phyloP scores from a whole-genome alignment of 306 rosid genomes.

The Sicyos edulis region DNA sequence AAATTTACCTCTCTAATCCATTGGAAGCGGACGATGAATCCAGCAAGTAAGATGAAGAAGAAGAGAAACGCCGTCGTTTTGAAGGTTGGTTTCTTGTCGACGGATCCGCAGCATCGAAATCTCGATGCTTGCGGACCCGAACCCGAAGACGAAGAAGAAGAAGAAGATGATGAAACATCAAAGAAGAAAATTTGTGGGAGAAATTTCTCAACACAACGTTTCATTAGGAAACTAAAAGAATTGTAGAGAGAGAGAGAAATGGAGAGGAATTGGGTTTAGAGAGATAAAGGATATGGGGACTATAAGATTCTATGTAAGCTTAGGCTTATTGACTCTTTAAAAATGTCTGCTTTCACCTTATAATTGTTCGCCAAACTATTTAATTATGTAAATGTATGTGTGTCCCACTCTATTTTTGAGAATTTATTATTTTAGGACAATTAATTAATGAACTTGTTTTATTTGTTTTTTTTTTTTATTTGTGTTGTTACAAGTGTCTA shows the following conservation, averaged over 20 bases:
- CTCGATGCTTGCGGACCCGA: conserved; percentile 13
- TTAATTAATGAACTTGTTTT: no score
- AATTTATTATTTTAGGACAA: no score
- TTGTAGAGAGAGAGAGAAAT: background rate
- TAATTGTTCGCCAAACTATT: no score
- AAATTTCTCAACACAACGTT: conserved; percentile 27
- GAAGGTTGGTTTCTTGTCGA: conserved; percentile 17
- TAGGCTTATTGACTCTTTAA: no score
- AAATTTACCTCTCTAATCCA: conserved; percentile 23
- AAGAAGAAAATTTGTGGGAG: conserved; percentile 27
- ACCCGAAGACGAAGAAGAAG: background rate
- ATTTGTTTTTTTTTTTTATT: no score
- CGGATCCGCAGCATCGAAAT: conserved; percentile 13
- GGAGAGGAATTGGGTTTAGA: background rate
- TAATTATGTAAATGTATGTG: no score
- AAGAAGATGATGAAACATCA: background rate
- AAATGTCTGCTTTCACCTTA: no score
- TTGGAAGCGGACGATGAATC: conserved; percentile 23
- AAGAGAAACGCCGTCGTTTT: conserved; percentile 12
- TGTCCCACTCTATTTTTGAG: no score
- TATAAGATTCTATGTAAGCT: no score
- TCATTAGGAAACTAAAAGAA: conserved; percentile 17
- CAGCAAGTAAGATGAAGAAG: conserved; percentile 21
- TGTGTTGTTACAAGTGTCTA: no score
- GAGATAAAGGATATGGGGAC: no score